Percentiles rank a stretch among this genome's conserved stretches.
phyloP scores from a whole-genome alignment of 2,329 filamentous ascomycete species.

The Rugonectria rugulosa region DNA sequence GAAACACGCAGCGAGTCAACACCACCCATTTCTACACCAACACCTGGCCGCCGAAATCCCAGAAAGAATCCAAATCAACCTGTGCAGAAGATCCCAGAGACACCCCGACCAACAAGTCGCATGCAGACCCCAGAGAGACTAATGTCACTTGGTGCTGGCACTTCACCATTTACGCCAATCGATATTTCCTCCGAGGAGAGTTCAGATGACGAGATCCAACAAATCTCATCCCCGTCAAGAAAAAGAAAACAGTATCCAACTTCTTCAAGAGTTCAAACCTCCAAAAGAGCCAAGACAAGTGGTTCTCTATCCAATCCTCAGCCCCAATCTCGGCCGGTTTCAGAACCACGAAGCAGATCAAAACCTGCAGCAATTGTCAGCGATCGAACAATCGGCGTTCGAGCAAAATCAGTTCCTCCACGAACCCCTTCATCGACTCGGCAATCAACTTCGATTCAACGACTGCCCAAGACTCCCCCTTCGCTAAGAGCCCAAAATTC shows the following conservation, averaged over 20 bases:
- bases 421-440: background rate
- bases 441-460: background rate
- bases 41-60: slow-evolving; percentile 6
- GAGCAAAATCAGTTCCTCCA: slow-evolving; percentile 5
- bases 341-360: background rate
- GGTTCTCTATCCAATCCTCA: background rate
- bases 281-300: slow-evolving; percentile 19
- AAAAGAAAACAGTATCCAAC: slow-evolving; percentile 14
- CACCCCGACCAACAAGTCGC: background rate
- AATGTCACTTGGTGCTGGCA: slow-evolving; percentile 8
- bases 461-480: background rate
- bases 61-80: background rate
- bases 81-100: slow-evolving; percentile 5
- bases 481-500: background rate
- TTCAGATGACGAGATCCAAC: slow-evolving; percentile 26
- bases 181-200: slow-evolving; percentile 28
- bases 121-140: slow-evolving; percentile 15
- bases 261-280: background rate
- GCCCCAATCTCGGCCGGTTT: slow-evolving; percentile 1
- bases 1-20: background rate
- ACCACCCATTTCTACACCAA: background rate
- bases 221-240: slow-evolving; percentile 13
- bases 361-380: background rate
- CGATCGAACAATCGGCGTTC: background rate
- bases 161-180: slow-evolving; percentile 28